A percentile compares a stretch with the other conserved stretches of the same genome.
Conservation (phyloP, 1,284 basidiomycete genomes). For the Rhizoctonia solani region DNA sequence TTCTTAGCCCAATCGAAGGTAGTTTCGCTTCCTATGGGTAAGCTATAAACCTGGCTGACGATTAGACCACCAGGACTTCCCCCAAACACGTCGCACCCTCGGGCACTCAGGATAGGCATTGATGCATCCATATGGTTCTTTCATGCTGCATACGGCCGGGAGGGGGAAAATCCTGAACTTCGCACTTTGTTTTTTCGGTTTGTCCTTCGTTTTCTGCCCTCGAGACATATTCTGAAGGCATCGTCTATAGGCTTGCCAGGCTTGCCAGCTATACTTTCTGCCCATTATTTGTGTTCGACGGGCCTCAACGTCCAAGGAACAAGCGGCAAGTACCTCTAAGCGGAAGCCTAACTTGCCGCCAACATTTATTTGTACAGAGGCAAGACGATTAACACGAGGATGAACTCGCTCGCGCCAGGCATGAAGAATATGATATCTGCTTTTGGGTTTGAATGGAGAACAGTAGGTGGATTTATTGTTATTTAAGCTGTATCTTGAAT, state of each 20-base stretch:
- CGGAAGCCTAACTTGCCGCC: neutral
- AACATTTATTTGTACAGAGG: constrained; percentile 51
- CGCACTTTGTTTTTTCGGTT: constrained; percentile 54
- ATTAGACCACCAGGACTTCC: neutral
- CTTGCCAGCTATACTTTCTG: constrained; percentile 79
- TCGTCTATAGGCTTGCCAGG: constrained; percentile 48
- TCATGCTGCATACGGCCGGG: constrained; percentile 48
- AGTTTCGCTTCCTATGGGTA: neutral
- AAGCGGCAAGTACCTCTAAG: constrained; percentile 55
- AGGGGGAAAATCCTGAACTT: constrained; percentile 53
- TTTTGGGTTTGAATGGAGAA: constrained; percentile 87
- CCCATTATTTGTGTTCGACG: constrained; percentile 94
- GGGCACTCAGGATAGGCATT: constrained; percentile 23
- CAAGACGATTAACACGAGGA: constrained; percentile 63
- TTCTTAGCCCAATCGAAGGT: constrained; percentile 47
- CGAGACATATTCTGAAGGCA: neutral
- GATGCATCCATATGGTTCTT: constrained; percentile 49
- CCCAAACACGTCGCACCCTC: constrained; percentile 12
- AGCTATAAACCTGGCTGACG: neutral
- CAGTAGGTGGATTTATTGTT: constrained; percentile 52
- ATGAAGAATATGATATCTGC: constrained; percentile 85
- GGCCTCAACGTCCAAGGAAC: constrained; percentile 76
- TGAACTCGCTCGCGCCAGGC: constrained; percentile 64
- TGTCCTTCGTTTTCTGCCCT: neutral
- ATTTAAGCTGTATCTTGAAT: neutral